phyloP scores from a whole-genome alignment of 2,329 filamentous ascomycete species.

The Gliomastix tumulicola region DNA sequence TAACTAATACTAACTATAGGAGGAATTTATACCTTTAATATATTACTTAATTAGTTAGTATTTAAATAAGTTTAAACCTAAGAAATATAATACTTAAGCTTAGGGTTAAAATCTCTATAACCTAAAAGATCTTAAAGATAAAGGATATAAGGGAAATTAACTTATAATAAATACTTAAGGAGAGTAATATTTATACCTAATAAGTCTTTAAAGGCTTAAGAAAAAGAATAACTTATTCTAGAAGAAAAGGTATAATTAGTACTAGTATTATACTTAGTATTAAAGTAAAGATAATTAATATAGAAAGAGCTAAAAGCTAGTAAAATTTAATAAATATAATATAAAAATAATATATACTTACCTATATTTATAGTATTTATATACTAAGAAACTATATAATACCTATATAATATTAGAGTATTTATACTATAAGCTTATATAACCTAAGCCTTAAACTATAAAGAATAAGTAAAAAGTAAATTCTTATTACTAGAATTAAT shows the following conservation, averaged over 20 bases:
- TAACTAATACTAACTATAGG: neutral
- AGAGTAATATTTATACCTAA: slow-evolving; percentile 5
- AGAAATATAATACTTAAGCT: slow-evolving; percentile 1
- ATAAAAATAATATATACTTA: slow-evolving; percentile 1
- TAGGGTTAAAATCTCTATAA: neutral
- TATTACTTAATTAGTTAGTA: too few relatives aligned
- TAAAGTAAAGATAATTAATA: slow-evolving; percentile 4
- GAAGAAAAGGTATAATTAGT: too few relatives aligned
- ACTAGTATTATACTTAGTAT: too few relatives aligned
- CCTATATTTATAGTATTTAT: neutral
- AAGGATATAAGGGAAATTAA: too few relatives aligned
- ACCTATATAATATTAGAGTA: neutral
- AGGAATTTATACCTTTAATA: neutral
- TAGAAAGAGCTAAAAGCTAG: too few relatives aligned
- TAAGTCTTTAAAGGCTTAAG: too few relatives aligned
- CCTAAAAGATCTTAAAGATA: neutral
- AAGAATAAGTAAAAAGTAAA: neutral
- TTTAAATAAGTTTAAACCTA: neutral
- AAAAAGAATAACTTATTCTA: too few relatives aligned
- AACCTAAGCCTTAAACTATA: neutral
- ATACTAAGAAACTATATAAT: too few relatives aligned
- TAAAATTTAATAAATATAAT: slow-evolving; percentile 3
- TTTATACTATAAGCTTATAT: too few relatives aligned
- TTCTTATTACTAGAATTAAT: neutral
- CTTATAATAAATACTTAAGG: too few relatives aligned